A percentile compares a stretch with the other conserved stretches of the same genome.
These are phyloP conservation scores for Diaporthe caulivora DNA, from an alignment of 2,329 filamentous ascomycete species.

Conservation along the genomic window DNA sequence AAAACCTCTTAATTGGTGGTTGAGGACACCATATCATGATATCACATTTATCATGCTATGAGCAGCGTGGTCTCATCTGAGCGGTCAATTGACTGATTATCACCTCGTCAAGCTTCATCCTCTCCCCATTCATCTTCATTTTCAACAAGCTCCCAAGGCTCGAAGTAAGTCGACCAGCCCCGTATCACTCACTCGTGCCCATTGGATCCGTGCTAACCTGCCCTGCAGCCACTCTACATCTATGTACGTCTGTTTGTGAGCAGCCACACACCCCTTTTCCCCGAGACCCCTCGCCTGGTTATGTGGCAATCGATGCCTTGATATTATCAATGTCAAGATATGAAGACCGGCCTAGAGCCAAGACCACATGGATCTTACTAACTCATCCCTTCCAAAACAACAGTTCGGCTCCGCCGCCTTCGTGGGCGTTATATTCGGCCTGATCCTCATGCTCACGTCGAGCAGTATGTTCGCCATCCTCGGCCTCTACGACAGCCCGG, in stretches of 20 bases:
- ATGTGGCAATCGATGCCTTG: not conserved
- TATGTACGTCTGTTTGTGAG: slow-evolving; percentile 32
- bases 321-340: not conserved
- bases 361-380: slow-evolving; percentile 57
- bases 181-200: not conserved
- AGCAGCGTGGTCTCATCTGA: not conserved
- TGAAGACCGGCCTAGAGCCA: not conserved
- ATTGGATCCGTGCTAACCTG: slow-evolving; percentile 6
- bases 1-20: not conserved
- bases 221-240: slow-evolving; percentile 37
- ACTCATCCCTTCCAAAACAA: slow-evolving; percentile 53
- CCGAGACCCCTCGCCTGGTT: not conserved
- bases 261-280: not conserved
- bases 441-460: slow-evolving; percentile 69
- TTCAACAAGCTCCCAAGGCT: slow-evolving; percentile 27
- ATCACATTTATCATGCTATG: not conserved
- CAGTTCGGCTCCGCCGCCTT: slow-evolving; percentile 74
- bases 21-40: not conserved
- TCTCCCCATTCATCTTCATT: slow-evolving; percentile 46
- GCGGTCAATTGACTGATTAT: not conserved
- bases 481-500: slow-evolving; percentile 52
- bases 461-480: slow-evolving; percentile 65
- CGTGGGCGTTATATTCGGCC: slow-evolving; percentile 74
- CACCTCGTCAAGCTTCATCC: slow-evolving; percentile 5
- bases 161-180: slow-evolving; percentile 26